Conservation (phyloP, 1,139 yeast genomes). For the Lodderomyces parapsilosis region DNA sequence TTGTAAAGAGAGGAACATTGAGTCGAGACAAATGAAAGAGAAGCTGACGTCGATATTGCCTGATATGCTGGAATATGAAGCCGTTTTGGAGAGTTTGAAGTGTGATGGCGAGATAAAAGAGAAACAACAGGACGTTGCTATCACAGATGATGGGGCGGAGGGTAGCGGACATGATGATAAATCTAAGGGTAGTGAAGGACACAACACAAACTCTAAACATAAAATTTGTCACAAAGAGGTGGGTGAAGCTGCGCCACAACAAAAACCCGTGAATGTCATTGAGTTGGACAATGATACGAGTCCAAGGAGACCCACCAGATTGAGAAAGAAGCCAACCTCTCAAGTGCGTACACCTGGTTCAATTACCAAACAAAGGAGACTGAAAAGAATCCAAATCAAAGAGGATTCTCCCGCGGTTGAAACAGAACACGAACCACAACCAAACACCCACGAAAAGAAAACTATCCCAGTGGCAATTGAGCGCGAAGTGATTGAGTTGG, state of each 20-base stretch:
- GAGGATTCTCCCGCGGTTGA: neutral
- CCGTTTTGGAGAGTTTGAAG: neutral
- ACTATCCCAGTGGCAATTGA: neutral
- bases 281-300: neutral
- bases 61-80: constrained; percentile 2
- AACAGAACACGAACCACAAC: too few relatives aligned
- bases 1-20: neutral
- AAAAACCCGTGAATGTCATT: neutral
- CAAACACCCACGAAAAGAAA: neutral
- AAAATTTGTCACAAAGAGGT: neutral
- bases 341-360: neutral
- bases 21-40: neutral
- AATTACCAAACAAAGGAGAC: neutral
- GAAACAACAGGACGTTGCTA: neutral
- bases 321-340: neutral
- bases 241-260: too few relatives aligned
- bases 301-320: neutral
- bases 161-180: neutral
- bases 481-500: neutral
- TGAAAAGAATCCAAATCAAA: neutral
- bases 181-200: neutral
- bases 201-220: neutral
- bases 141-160: neutral
- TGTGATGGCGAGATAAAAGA: neutral
- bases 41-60: neutral